Conservation (phyloP, 805 yeast genomes). For the Cyberlindnera mrakii region DNA sequence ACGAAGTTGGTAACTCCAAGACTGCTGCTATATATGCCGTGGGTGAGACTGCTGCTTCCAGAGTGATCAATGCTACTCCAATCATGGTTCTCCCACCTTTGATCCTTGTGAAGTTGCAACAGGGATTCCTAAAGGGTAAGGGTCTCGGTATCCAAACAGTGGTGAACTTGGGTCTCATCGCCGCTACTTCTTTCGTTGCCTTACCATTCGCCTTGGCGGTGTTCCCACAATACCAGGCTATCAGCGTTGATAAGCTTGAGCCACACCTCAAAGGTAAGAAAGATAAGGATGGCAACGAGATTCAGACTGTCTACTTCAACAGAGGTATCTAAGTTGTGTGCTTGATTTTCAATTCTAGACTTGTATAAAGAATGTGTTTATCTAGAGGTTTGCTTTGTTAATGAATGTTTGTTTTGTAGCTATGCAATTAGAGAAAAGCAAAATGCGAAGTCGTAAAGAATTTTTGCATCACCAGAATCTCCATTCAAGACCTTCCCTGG, state of each 20-base stretch:
- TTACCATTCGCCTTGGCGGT: constrained; percentile 94
- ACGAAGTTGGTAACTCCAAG: constrained; percentile 67
- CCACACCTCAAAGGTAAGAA: constrained; percentile 52
- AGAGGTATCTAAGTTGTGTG: constrained; percentile 66
- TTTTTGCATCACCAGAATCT: constrained; percentile 45
- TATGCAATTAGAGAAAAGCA: too few relatives aligned
- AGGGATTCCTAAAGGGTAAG: constrained; percentile 59
- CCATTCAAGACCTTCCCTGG: constrained; percentile 43
- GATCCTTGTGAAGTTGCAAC: constrained; percentile 71
- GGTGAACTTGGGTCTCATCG: constrained; percentile 81
- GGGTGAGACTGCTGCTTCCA: constrained; percentile 91
- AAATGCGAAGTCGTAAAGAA: too few relatives aligned
- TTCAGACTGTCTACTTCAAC: constrained; percentile 72
- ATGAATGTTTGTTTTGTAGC: too few relatives aligned
- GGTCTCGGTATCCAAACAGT: constrained; percentile 57
- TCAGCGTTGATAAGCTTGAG: constrained; percentile 59
- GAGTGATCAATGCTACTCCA: constrained; percentile 96
- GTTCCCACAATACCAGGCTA: constrained; percentile 81
- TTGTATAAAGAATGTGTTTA: too few relatives aligned
- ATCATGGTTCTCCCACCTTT: constrained; percentile 96
- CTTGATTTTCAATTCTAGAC: too few relatives aligned
- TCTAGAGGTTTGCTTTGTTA: too few relatives aligned
- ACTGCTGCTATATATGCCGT: constrained; percentile 90
- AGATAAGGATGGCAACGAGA: constrained; percentile 52
- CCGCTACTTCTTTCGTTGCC: constrained; percentile 77